phyloP scores from a whole-genome alignment of 768 basidiomycete species.

The Macrocybe gigantea region DNA sequence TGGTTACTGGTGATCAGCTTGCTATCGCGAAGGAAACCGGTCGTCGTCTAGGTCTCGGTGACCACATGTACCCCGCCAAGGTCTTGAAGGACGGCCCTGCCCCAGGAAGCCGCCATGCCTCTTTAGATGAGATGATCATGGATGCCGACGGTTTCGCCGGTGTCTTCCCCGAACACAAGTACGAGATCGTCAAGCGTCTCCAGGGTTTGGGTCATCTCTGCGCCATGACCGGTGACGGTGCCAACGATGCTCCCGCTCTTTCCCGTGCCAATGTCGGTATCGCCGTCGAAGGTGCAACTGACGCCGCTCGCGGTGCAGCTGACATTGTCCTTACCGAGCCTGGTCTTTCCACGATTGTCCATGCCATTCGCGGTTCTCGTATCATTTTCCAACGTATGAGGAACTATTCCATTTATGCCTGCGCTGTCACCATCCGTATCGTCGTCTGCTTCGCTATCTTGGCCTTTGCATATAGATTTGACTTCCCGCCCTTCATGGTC shows the following conservation, averaged over 20 bases:
- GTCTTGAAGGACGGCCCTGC: constrained; percentile 97
- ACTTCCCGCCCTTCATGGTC: constrained; percentile 99
- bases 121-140: constrained; percentile 97
- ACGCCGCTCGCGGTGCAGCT: constrained; percentile 96
- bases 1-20: constrained; percentile 99
- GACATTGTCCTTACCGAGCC: constrained; percentile 98
- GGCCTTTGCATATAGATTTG: constrained; percentile 93
- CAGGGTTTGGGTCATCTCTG: constrained; percentile 94
- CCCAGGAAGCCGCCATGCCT: constrained; percentile 76
- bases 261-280: constrained; percentile 99
- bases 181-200: constrained; percentile 98
- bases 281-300: constrained; percentile 98
- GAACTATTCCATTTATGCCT: constrained; percentile 97
- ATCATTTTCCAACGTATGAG: constrained; percentile 99
- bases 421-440: constrained; percentile 96
- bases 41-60: constrained; percentile 94
- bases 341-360: constrained; percentile 97
- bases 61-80: constrained; percentile 99
- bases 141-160: constrained; percentile 99
- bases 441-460: constrained; percentile 96
- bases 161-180: constrained; percentile 99
- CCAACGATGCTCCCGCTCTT: constrained; percentile 96
- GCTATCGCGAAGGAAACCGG: constrained; percentile 99
- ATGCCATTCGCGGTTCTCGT: constrained; percentile 97
- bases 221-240: constrained; percentile 99